phyloP scores from a whole-genome alignment of 768 basidiomycete species.

The Boletus rubroflammeus region DNA sequence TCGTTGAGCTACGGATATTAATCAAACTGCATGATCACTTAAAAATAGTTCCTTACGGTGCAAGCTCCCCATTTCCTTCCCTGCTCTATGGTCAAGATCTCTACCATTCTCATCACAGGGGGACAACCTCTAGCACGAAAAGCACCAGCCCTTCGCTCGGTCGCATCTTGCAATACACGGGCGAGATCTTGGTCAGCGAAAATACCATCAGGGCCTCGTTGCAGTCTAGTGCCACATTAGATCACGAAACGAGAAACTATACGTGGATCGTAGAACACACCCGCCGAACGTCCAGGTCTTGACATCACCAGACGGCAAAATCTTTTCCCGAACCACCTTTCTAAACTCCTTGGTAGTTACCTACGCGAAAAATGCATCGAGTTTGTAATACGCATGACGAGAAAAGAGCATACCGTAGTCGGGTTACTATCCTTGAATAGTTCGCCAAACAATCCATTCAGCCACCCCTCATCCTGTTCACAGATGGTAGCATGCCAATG shows the following conservation, averaged over 20 bases:
- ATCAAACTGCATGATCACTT: not conserved
- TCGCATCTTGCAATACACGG: conserved; percentile 57
- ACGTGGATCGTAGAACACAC: conserved; percentile 26
- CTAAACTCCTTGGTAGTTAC: conserved; percentile 21
- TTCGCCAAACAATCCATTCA: conserved; percentile 42
- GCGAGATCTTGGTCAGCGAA: conserved; percentile 67
- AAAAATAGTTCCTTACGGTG: conserved; percentile 43
- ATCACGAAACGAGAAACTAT: not conserved
- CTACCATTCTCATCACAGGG: conserved; percentile 59
- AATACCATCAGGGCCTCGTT: conserved; percentile 47
- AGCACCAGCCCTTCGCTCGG: conserved; percentile 53
- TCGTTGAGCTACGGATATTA: conserved; percentile 51
- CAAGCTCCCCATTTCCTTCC: conserved; percentile 69
- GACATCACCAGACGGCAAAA: conserved; percentile 18
- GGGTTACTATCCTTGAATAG: conserved; percentile 42
- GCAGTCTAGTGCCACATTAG: conserved; percentile 35
- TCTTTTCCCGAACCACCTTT: conserved; percentile 9
- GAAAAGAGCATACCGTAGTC: conserved; percentile 31
- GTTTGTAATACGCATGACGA: not conserved
- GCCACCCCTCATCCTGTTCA: conserved; percentile 53
- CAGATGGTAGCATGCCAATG: conserved; percentile 67
- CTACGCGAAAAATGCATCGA: conserved; percentile 5
- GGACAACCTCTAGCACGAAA: conserved; percentile 72
- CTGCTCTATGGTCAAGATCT: conserved; percentile 67
- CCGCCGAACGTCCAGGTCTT: conserved; percentile 54